These are phyloP conservation scores for Gastroboletus turbinatus DNA, from an alignment of 1,284 basidiomycete species.

Conservation along the genomic window DNA sequence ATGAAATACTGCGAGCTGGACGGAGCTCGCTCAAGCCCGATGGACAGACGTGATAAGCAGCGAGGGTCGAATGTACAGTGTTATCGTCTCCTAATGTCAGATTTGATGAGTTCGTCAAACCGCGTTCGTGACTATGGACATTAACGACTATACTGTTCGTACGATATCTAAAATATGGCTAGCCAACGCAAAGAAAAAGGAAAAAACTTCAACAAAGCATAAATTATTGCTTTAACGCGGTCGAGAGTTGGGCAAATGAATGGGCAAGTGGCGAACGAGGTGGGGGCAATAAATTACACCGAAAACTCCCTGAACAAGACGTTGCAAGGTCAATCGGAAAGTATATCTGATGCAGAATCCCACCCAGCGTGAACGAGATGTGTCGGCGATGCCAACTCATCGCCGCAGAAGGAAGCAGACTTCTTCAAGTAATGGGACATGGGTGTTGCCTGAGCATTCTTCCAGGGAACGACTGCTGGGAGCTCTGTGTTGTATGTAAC, in stretches of 20 bases:
- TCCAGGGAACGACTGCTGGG: conserved; percentile 42
- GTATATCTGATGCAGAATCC: conserved; percentile 52
- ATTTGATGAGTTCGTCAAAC: conserved; percentile 15
- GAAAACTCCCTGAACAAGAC: conserved; percentile 4
- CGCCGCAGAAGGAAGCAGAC: conserved; percentile 39
- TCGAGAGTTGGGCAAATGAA: conserved; percentile 24
- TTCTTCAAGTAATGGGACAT: conserved; percentile 39
- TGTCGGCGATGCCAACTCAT: conserved; percentile 41
- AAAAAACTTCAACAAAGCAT: conserved; percentile 16
- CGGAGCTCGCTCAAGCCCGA: conserved; percentile 85
- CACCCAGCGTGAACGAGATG: conserved; percentile 57
- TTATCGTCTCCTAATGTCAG: conserved; percentile 26
- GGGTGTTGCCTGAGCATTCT: conserved; percentile 39
- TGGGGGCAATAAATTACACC: conserved; percentile 30
- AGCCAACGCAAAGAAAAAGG: conserved; percentile 8
- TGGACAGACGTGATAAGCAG: conserved; percentile 55
- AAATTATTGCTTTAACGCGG: conserved; percentile 30
- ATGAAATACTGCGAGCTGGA: conserved; percentile 94
- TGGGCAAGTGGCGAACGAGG: conserved; percentile 9
- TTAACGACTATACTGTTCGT: conserved; percentile 35
- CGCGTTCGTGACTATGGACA: conserved; percentile 31
- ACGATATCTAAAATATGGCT: conserved; percentile 22
- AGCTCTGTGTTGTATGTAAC: conserved; percentile 37
- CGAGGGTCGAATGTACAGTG: conserved; percentile 11
- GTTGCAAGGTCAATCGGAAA: conserved; percentile 32